Evolutionary conservation across 192 early-diverging fungal species (phyloP), one percentile per base, ranked within the genome.

Genomic region (Coemansia sp.): DNA sequence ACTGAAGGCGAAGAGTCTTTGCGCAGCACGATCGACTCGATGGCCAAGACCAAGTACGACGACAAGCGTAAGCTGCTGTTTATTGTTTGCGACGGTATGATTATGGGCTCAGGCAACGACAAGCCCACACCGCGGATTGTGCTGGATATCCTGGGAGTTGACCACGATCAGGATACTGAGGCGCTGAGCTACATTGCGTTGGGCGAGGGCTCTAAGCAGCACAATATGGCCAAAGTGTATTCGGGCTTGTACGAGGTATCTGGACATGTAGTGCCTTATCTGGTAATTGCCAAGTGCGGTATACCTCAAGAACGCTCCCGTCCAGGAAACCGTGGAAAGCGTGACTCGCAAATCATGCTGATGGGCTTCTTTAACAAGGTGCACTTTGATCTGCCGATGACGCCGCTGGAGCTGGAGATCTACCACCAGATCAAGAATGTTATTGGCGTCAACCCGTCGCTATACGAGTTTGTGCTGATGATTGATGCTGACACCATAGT

Each of bases 361-460:
- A 99, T 99, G 97, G 79, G 87, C 39, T 99, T 97, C 86, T 82
- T 99, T 58, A 94, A 93, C 69, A 88, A 93, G 68, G 93, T 99
- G 11, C 91, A 93, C 74, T 97, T 93, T 69, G 88, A 96, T 64
- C 76, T 83, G 48, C 82, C 90, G 11, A 97, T 99, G 94, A 86
- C 87, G 23, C 93, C 95, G 10, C 81, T 99, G 56, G 94, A 99
- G 75, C 85, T 99, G 39, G 94, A 99, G 64, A 87, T 99, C 56
- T 97, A 90, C 81, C 94, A 97, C 77, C 95, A 97, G 66, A 93
- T 99, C 83, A 96, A 99, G 81, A 90, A 96, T 68, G 90, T 97
- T 32, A 97, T 99, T 79, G 97, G 97, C 28, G 95, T 98, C 34
- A 89, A 92, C 64, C 97, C 97, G 7, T 81, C 82, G 10, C 90